These are phyloP conservation scores for Zygosaccharomyces sapae DNA, from an alignment of 1,139 yeast species.

Conservation along the genomic window DNA sequence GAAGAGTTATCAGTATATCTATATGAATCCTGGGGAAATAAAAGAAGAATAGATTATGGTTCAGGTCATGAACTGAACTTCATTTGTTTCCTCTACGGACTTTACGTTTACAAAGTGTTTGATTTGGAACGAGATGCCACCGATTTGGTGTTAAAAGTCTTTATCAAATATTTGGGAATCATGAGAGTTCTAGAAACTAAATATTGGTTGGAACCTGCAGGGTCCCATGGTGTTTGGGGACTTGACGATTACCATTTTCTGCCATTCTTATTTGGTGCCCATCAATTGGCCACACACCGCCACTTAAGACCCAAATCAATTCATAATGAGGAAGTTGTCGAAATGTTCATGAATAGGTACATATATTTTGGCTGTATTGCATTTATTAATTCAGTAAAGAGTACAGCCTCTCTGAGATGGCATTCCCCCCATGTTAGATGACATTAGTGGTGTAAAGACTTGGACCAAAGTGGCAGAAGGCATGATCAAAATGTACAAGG, in stretches of 20 bases:
- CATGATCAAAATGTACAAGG: slow-evolving; percentile 92
- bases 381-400: slow-evolving; percentile 75
- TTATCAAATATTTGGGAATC: slow-evolving; percentile 43
- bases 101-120: slow-evolving; percentile 43
- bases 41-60: slow-evolving; percentile 88
- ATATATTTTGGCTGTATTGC: slow-evolving; percentile 84
- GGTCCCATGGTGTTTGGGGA: slow-evolving; percentile 96
- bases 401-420: slow-evolving; percentile 74
- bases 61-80: slow-evolving; percentile 95
- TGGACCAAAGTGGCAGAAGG: slow-evolving; percentile 94
- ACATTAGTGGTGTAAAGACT: slow-evolving; percentile 83
- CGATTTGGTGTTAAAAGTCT: slow-evolving; percentile 58
- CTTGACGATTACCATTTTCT: slow-evolving; percentile 93
- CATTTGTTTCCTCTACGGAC: slow-evolving; percentile 60
- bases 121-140: slow-evolving; percentile 42
- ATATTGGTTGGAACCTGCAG: slow-evolving; percentile 96
- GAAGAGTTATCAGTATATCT: slow-evolving; percentile 52
- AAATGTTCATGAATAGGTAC: slow-evolving; percentile 67
- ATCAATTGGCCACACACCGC: slow-evolving; percentile 75
- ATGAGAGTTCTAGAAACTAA: slow-evolving; percentile 40
- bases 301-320: slow-evolving; percentile 82
- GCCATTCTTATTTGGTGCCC: slow-evolving; percentile 83
- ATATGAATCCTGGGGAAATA: slow-evolving; percentile 76
- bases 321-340: slow-evolving; percentile 79
- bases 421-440: slow-evolving; percentile 96